Base-by-base conservation (phyloP, 2,329 filamentous ascomycete genomes). In the Scedosporium aurantiacum region DNA sequence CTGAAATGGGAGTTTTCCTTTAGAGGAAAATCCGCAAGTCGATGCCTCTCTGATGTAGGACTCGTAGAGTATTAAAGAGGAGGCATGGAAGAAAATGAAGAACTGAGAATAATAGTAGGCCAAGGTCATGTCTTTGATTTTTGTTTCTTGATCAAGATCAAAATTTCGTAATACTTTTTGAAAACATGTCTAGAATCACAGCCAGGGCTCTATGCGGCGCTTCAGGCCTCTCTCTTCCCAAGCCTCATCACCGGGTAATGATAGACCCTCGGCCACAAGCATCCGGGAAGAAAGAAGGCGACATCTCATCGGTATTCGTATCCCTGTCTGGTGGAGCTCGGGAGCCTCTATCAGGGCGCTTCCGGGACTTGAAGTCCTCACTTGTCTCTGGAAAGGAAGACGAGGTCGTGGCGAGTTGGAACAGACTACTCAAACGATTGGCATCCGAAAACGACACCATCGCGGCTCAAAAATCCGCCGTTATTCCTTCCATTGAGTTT, bases 261-360 rank as follows among this genome's bases (percentile, higher is more conserved):
- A 6, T 12, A 16, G 23, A 7, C 50, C 8, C 8, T 14, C 23
- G 27, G 16, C 18, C 23, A 23, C 47, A 54, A 25, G n/a, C 21
- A 23, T 3, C 23, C 3, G 50, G 7, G 10, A 84, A 83, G 65
- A 77, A 79, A 45, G 81, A 83, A 65, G 84, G 84, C 2, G 79
- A 86, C 64, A 87, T 87, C 40, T 84, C 83, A 0, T 82, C 84
- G 59, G 74, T 82, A 1, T 87, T 87, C 62, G 78, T 79, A 0
- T 86, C 84, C 0, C 72, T 87, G 2, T 83, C 82, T 0, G 81
- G 81, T 0, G 68, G 68, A 2, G 67, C 73, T 6, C 67, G 72
- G 4, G 67, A 71, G 10, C 77, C 80, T 0, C 73, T 87, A 0
- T 83, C 83, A 0, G 73, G 79, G 62, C 74, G 81, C 0, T 87